These are phyloP conservation scores for Mycosphaerelloides madeirae DNA, from an alignment of 2,329 filamentous ascomycete species.

Conservation along the genomic window DNA sequence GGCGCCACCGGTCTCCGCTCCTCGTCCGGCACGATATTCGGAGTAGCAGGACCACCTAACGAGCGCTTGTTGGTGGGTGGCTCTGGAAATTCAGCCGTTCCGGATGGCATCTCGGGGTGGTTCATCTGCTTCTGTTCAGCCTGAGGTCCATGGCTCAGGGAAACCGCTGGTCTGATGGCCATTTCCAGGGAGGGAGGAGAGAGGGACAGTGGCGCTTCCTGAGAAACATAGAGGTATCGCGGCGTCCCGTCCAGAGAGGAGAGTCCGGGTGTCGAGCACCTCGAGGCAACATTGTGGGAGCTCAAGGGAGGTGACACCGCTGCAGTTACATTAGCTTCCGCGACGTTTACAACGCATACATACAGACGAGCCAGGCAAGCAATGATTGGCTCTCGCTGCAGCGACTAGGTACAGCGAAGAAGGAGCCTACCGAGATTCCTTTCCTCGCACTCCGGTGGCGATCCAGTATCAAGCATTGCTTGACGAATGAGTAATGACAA, in stretches of 20 bases:
- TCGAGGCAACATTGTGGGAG: slow-evolving; percentile 24
- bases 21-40: slow-evolving; percentile 2
- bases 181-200: slow-evolving; percentile 17
- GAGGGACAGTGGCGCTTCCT: slow-evolving; percentile 11
- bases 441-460: slow-evolving; percentile 10
- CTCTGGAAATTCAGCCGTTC: slow-evolving; percentile 5
- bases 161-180: slow-evolving; percentile 17
- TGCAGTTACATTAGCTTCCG: slow-evolving; percentile 31
- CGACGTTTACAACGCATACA: slow-evolving; percentile 25
- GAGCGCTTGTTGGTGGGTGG: slow-evolving; percentile 8
- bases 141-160: slow-evolving; percentile 10
- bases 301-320: slow-evolving; percentile 29
- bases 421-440: not conserved
- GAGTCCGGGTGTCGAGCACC: slow-evolving; percentile 20
- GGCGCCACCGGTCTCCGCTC: slow-evolving; percentile 11
- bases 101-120: slow-evolving; percentile 3
- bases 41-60: slow-evolving; percentile 1
- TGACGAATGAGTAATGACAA: slow-evolving; percentile 2
- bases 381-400: not conserved
- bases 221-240: slow-evolving; percentile 13
- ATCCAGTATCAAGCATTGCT: slow-evolving; percentile 24
- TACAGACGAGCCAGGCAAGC: not conserved
- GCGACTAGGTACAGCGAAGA: slow-evolving; percentile 2
- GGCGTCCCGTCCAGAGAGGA: slow-evolving; percentile 22
- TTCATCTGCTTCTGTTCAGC: slow-evolving; percentile 8